Percentiles rank a stretch among this genome's conserved stretches.
These are phyloP conservation scores for Chlorociboria aeruginascens DNA, from an alignment of 495 filamentous ascomycete genomes.

Conservation along the genomic window DNA sequence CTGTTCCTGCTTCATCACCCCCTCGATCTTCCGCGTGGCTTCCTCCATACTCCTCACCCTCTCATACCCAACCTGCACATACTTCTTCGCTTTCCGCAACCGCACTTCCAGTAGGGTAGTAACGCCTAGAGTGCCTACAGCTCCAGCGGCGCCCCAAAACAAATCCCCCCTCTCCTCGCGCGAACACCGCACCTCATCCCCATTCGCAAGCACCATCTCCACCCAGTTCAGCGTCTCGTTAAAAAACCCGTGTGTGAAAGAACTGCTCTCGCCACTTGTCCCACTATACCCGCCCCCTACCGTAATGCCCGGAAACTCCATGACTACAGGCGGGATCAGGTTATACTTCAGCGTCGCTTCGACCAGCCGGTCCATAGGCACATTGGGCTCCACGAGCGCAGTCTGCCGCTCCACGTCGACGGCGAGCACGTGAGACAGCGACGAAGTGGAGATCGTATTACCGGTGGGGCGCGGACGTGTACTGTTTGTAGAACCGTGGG, in stretches of 20 bases:
- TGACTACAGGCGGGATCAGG: slow-evolving; percentile 44
- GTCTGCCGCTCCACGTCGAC: slow-evolving; percentile 35
- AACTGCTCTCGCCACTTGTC: slow-evolving; percentile 46
- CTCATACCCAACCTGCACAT: slow-evolving; percentile 43
- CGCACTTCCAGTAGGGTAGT: slow-evolving; percentile 42
- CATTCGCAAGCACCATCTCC: slow-evolving; percentile 49
- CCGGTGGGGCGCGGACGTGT: slow-evolving; percentile 44
- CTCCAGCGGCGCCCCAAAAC: slow-evolving; percentile 42
- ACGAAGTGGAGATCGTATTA: slow-evolving; percentile 39
- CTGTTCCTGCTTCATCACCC: slow-evolving; percentile 16
- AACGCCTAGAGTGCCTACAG: slow-evolving; percentile 44
- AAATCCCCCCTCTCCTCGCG: slow-evolving; percentile 25
- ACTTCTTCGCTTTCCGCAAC: slow-evolving; percentile 40
- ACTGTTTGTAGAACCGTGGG: slow-evolving; percentile 67
- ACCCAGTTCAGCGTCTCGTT: slow-evolving; percentile 39
- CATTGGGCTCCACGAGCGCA: slow-evolving; percentile 51
- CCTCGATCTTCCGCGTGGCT: slow-evolving; percentile 24
- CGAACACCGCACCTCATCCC: slow-evolving; percentile 33
- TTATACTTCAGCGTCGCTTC: slow-evolving; percentile 37
- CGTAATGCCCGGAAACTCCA: slow-evolving; percentile 55
- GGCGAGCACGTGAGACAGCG: slow-evolving; percentile 8
- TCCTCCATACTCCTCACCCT: slow-evolving; percentile 31
- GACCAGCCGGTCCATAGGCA: slow-evolving; percentile 51
- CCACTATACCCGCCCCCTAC: slow-evolving; percentile 51
- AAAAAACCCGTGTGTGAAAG: slow-evolving; percentile 48